Conservation (phyloP, 169 alveolate species). For the Plasmodium relictum region DNA sequence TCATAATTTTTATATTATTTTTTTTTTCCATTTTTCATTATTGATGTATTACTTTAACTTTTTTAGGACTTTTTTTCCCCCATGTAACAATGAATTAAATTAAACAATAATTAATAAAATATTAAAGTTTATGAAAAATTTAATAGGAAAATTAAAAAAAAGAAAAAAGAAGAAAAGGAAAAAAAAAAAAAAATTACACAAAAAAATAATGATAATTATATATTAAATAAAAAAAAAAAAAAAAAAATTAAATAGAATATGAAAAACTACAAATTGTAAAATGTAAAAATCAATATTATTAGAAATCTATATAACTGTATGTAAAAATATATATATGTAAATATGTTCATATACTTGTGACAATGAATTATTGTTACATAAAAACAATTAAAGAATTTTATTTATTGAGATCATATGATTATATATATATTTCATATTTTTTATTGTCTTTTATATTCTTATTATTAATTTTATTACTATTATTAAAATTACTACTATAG, state of each 20-base stretch:
- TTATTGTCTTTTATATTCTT: too few species aligned
- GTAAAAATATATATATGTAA: not conserved
- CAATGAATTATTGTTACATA: not conserved
- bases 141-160: slow-evolving; percentile 52
- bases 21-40: too few species aligned
- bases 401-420: not conserved
- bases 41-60: too few species aligned
- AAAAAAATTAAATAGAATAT: slow-evolving; percentile 5
- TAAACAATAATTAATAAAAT: slow-evolving; percentile 58
- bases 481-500: too few species aligned
- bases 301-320: not conserved
- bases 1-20: too few species aligned
- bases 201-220: not conserved
- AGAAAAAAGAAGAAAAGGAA: slow-evolving; percentile 23
- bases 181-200: slow-evolving; percentile 11
- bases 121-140: slow-evolving; percentile 72
- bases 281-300: not conserved
- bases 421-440: too few species aligned
- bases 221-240: slow-evolving; percentile 23
- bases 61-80: not conserved
- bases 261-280: slow-evolving; percentile 16
- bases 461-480: too few species aligned
- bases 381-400: slow-evolving; percentile 15
- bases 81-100: slow-evolving; percentile 23
- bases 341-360: not conserved